phyloP scores from a whole-genome alignment of 176 grass and related monocot species.

The Eragrostis nindensis region DNA sequence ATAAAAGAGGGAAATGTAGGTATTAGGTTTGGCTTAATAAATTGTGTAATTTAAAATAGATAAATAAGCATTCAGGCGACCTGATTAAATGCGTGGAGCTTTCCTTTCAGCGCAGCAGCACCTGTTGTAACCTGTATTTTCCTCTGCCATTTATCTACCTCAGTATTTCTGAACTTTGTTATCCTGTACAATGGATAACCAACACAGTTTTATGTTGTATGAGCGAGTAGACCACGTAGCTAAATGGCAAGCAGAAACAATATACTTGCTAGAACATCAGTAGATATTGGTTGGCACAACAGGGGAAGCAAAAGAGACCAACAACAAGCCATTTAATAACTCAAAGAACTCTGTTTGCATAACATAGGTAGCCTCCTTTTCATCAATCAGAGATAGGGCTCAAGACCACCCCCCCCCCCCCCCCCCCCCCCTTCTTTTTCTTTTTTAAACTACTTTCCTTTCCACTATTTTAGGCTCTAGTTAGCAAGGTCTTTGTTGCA shows the following conservation, averaged over 20 bases:
- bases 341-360: neutral
- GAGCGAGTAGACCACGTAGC: neutral
- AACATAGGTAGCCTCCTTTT: neutral
- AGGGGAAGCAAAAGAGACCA: neutral
- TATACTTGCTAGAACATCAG: neutral
- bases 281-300: constrained; percentile 7
- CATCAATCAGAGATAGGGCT: neutral
- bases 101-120: constrained; percentile 87
- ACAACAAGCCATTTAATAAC: neutral
- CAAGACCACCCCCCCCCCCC: neutral
- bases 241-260: neutral
- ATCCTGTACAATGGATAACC: constrained; percentile 56
- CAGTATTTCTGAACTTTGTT: constrained; percentile 68
- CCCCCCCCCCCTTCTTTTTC: too few relatives aligned
- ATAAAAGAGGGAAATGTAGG: constrained; percentile 26
- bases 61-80: constrained; percentile 43
- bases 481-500: neutral
- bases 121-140: constrained; percentile 90
- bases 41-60: constrained; percentile 7
- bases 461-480: neutral
- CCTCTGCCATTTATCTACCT: constrained; percentile 96
- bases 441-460: neutral
- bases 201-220: neutral
- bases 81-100: constrained; percentile 96
- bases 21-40: constrained; percentile 16